Conservation (phyloP, 2,329 filamentous ascomycete species). For the Alternaria brassicae region DNA sequence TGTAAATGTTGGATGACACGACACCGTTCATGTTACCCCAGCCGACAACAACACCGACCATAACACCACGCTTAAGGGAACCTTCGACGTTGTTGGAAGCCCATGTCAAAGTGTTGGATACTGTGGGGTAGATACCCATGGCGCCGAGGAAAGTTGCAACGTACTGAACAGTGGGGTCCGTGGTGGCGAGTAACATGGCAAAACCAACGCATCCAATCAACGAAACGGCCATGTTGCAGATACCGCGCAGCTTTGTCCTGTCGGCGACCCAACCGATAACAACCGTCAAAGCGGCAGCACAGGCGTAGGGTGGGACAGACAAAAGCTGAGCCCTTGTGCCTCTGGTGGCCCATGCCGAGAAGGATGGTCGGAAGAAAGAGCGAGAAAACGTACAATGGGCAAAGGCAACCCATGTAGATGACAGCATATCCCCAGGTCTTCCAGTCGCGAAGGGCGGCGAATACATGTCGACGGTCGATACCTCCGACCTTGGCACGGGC, state of each 20-base stretch:
- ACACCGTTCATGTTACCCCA: conserved; percentile 94
- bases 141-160: conserved; percentile 85
- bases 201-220: conserved; percentile 79
- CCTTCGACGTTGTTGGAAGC: conserved; percentile 88
- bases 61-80: conserved; percentile 91
- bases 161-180: conserved; percentile 74
- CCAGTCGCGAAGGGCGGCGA: conserved; percentile 57
- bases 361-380: conserved; percentile 58
- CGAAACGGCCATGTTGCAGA: conserved; percentile 79
- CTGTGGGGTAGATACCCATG: conserved; percentile 85
- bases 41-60: conserved; percentile 83
- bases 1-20: conserved; percentile 82
- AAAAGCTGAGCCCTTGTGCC: conserved; percentile 72
- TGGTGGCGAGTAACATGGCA: conserved; percentile 74
- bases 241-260: conserved; percentile 72
- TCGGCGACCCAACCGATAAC: conserved; percentile 77
- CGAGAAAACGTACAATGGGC: conserved; percentile 49
- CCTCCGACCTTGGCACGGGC: conserved; percentile 65
- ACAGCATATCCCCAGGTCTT: conserved; percentile 62
- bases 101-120: conserved; percentile 89
- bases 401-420: conserved; percentile 69
- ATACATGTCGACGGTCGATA: conserved; percentile 48
- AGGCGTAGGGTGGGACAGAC: conserved; percentile 78
- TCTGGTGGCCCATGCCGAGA: conserved; percentile 59
- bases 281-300: conserved; percentile 73